Evolutionary conservation across 768 basidiomycete species (phyloP).

Genomic region (Amanita thiersii): DNA sequence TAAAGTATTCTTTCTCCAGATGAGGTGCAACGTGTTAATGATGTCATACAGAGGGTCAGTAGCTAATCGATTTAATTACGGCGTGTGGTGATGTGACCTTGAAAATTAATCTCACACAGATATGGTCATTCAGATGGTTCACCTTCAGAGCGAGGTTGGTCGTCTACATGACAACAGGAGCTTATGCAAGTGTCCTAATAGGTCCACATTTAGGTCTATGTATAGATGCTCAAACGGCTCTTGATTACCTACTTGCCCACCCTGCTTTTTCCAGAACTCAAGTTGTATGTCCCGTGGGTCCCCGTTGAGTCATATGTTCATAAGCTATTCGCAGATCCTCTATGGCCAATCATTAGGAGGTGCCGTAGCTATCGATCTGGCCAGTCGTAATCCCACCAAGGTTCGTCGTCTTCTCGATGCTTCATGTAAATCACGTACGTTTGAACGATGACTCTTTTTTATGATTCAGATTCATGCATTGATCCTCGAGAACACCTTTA

Average conservation of each 20-base stretch:
- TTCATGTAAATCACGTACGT: neutral
- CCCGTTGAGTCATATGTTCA: neutral
- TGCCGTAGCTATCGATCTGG: slow-evolving; percentile 85
- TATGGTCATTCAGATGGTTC: slow-evolving; percentile 86
- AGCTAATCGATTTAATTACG: neutral
- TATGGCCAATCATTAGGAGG: slow-evolving; percentile 91
- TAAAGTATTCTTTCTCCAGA: slow-evolving; percentile 67
- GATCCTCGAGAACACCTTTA: slow-evolving; percentile 91
- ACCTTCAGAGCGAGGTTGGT: slow-evolving; percentile 74
- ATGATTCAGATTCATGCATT: slow-evolving; percentile 59
- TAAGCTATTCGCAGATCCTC: slow-evolving; percentile 37
- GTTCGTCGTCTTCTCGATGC: slow-evolving; percentile 32
- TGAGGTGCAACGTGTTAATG: slow-evolving; percentile 93
- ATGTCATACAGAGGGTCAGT: slow-evolving; percentile 85
- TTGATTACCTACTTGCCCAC: slow-evolving; percentile 66
- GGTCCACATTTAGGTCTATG: slow-evolving; percentile 47
- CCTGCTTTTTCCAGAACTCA: slow-evolving; percentile 56
- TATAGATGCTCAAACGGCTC: slow-evolving; percentile 77
- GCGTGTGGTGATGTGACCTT: no score
- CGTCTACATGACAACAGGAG: neutral
- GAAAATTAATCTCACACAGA: slow-evolving; percentile 27
- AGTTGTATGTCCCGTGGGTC: slow-evolving; percentile 38
- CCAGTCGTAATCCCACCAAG: slow-evolving; percentile 64
- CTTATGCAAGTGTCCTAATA: neutral
- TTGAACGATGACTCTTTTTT: neutral